A percentile compares a stretch with the other conserved stretches of the same genome.
Evolutionary conservation across 2,329 filamentous ascomycete genomes (phyloP).

Genomic region (Cladosporium oxysporum): DNA sequence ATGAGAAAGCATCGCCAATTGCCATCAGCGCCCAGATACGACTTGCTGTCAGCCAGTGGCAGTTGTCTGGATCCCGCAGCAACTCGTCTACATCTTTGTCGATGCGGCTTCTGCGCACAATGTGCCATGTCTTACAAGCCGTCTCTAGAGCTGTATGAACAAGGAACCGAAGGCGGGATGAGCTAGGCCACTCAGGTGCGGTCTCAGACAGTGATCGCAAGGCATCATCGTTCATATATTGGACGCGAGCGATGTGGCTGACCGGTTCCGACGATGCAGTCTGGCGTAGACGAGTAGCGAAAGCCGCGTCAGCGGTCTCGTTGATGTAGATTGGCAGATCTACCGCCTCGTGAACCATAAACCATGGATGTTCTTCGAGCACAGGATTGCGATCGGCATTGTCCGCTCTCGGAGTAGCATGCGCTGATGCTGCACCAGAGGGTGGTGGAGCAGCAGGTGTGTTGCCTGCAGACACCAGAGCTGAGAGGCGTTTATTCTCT

Average conservation of each 20-base stretch:
- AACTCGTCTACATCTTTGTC: constrained; percentile 42
- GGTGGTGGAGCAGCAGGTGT: constrained; percentile 13
- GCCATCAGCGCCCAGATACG: constrained; percentile 51
- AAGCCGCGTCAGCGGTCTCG: constrained; percentile 42
- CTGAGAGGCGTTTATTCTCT: constrained; percentile 35
- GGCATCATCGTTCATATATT: constrained; percentile 37
- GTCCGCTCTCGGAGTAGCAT: constrained; percentile 28
- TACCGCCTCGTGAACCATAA: constrained; percentile 35
- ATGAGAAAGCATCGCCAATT: constrained; percentile 50
- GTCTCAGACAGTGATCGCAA: constrained; percentile 39
- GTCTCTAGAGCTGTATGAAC: constrained; percentile 46
- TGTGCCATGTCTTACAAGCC: constrained; percentile 46
- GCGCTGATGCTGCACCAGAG: constrained; percentile 11
- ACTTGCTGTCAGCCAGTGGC: constrained; percentile 40
- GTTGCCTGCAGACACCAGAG: constrained; percentile 20
- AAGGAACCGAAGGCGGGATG: constrained; percentile 41
- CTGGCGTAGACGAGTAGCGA: constrained; percentile 41
- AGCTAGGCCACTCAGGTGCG: constrained; percentile 43
- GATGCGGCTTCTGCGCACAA: constrained; percentile 44
- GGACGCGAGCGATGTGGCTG: constrained; percentile 38
- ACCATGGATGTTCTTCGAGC: constrained; percentile 41
- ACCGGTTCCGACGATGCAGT: constrained; percentile 30
- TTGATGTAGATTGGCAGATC: constrained; percentile 41
- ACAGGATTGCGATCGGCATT: constrained; percentile 38
- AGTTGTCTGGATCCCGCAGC: constrained; percentile 39